Base-by-base conservation (phyloP, 163 green algal genomes). In the Chloromonas sp. region DNA sequence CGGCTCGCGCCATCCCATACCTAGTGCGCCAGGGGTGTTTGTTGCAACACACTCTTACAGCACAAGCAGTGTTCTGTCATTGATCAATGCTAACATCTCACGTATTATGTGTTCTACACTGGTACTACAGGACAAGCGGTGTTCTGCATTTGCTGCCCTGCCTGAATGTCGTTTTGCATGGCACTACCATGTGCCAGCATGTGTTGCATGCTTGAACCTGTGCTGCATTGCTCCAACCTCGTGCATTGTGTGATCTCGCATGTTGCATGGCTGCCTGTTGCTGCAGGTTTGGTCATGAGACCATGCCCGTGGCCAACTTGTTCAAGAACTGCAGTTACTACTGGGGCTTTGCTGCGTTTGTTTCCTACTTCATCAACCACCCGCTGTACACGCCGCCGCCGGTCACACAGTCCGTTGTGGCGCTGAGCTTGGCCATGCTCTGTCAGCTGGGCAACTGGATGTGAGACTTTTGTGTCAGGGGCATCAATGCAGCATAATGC, bases 281-380 rank as follows among this genome's bases (percentile, higher is more conserved):
- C 15, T 2, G 61, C 92, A 97, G 94, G 78, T 99, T 99, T 88
- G 96, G 92, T 77, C 94, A 99, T 81, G 97, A 88, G 84, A 99
- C 97, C 61, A 99, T 99, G 97, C 97, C 97, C 1, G 91, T 99
- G 60, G 90, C 90, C 86, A 99, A 99, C 91, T 93, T 99, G 14
- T 95, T 98, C 88, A 93, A 93, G 66, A 99, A 99, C 93, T 99
- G 97, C 90, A 81, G 79, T 8, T 99, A 99, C 94, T 99, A 99
- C 90, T 98, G 96, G 96, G 89, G 89, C 2, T 99, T 98, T 92
- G 96, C 94, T 0, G 96, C 93, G 0, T 98, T 96, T 83, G 93
- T 99, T 59, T 94, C 92, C 3, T 99, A 99, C 93, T 99, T 99
- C 81, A 90, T 99, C 85, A 99, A 99, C 91, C 97, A 99, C 92